Conservation (phyloP, 805 yeast species). For the Myxozyma lipomycoides region DNA sequence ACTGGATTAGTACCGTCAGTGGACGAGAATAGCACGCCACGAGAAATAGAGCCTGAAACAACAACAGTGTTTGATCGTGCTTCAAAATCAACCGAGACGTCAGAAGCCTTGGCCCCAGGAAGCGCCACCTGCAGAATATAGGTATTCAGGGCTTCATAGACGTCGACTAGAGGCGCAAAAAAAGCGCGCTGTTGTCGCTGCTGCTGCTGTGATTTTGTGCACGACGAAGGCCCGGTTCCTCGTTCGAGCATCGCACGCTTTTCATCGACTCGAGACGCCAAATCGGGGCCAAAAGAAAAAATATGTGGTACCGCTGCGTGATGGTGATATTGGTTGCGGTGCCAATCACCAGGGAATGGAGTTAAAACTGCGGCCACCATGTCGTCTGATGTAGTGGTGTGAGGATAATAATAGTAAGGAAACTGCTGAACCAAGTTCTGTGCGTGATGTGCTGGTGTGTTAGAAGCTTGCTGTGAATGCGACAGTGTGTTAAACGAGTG, state of each 20-base stretch:
- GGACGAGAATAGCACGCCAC: constrained; percentile 1
- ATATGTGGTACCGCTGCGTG: not conserved
- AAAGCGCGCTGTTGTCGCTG: constrained; percentile 3
- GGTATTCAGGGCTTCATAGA: constrained; percentile 10
- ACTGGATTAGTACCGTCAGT: constrained; percentile 4
- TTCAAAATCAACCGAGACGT: constrained; percentile 22
- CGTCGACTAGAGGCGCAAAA: constrained; percentile 14
- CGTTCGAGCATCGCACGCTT: not conserved
- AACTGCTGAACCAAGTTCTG: too few relatives aligned
- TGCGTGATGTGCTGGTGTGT: too few relatives aligned
- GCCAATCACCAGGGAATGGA: not conserved
- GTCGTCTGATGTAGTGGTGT: too few relatives aligned
- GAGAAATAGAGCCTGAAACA: constrained; percentile 12
- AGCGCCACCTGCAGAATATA: constrained; percentile 12
- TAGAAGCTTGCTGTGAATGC: too few relatives aligned
- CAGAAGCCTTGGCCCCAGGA: constrained; percentile 14
- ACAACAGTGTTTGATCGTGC: not conserved
- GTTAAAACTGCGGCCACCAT: too few relatives aligned
- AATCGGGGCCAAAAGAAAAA: not conserved
- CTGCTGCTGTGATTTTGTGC: not conserved
- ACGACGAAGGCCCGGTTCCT: not conserved
- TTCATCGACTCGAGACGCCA: not conserved
- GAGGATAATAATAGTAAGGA: too few relatives aligned
- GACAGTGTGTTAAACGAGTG: too few relatives aligned
- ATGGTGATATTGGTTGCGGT: not conserved